Base-by-base conservation (phyloP, 495 filamentous ascomycete species). In the Penicillium steckii region DNA sequence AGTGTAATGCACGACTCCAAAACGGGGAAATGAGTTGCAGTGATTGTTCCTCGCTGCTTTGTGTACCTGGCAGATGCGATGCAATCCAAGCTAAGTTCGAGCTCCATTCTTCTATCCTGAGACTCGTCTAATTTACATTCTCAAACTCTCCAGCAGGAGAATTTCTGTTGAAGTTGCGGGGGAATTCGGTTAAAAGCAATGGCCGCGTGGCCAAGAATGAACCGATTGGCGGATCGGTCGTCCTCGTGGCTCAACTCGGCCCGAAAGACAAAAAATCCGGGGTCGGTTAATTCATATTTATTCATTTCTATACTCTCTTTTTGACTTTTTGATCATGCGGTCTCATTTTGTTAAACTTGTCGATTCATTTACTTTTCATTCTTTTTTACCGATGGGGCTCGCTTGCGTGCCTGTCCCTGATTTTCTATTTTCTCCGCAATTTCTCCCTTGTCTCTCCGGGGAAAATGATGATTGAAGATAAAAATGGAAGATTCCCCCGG, bases 281-380 rank as follows among this genome's bases (percentile, higher is more conserved):
- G 61, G 61, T 60, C 61, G 61, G 61, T 56, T 64, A 64, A 64
- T 43, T 55, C 12, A 1, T 27, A 52, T 52, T 45, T 13, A 46
- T 24, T 53, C n/a, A n/a, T n/a, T 46, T 18, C 7, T 13, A 35
- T 35, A n/a, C 13, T n/a, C n/a, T 0, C 10, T n/a, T 32, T 32
- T 32, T 32, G 29, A 32, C 29, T 32, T 32, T 27, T 27, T 27
- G 26, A 27, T 27, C 26, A 27, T 27, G 26, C 26, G 33, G 33
- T n/a, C 33, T 37, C 15, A 37, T 18, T 15, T 37, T 37, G 2
- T n/a, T 17, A 3, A 12, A 13, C 10, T n/a, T 2, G 8, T n/a
- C n/a, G n/a, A n/a, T n/a, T n/a, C n/a, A n/a, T n/a, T 27, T 27
- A 5, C 26, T 27, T 27, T 27, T 27, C 5, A 4, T 27, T 27